Conservation (phyloP, 2,329 filamentous ascomycete species). For the Ceratocystis huliohia region DNA sequence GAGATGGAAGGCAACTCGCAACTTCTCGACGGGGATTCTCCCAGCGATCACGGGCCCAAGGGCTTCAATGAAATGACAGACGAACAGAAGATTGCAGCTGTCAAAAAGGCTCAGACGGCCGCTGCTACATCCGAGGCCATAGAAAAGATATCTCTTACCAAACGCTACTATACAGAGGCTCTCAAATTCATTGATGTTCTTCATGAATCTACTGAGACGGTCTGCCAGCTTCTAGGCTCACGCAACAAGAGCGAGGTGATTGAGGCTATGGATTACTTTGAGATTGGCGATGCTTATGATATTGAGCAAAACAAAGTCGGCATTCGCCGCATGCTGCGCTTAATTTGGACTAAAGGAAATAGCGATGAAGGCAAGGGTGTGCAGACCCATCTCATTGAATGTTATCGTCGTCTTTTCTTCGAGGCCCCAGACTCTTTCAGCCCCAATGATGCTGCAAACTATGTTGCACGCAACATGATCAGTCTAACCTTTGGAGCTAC, state of each 20-base stretch:
- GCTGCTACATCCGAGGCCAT: slow-evolving; percentile 81
- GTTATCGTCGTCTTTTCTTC: slow-evolving; percentile 91
- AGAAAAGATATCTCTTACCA: slow-evolving; percentile 73
- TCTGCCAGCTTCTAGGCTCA: slow-evolving; percentile 80
- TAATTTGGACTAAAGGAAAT: slow-evolving; percentile 99
- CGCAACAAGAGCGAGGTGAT: slow-evolving; percentile 98
- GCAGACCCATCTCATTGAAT: slow-evolving; percentile 91
- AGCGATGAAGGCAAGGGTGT: slow-evolving; percentile 98
- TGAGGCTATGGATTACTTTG: slow-evolving; percentile 97
- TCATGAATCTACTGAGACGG: slow-evolving; percentile 64
- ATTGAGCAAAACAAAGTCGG: slow-evolving; percentile 85
- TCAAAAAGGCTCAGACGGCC: slow-evolving; percentile 72
- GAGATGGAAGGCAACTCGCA: slow-evolving; percentile 64
- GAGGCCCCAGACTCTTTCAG: slow-evolving; percentile 83
- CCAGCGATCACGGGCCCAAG: slow-evolving; percentile 49
- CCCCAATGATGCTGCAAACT: slow-evolving; percentile 83
- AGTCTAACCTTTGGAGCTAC: slow-evolving; percentile 93
- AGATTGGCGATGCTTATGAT: slow-evolving; percentile 89
- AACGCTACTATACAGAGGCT: slow-evolving; percentile 85
- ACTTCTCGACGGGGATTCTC: slow-evolving; percentile 78
- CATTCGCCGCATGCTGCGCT: slow-evolving; percentile 84
- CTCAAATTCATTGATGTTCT: slow-evolving; percentile 87
- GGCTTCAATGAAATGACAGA: slow-evolving; percentile 73
- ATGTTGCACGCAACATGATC: slow-evolving; percentile 96
- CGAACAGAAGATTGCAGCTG: slow-evolving; percentile 58